These are phyloP conservation scores for Puccinia horiana DNA, from an alignment of 1,284 basidiomycete species.

Conservation along the genomic window DNA sequence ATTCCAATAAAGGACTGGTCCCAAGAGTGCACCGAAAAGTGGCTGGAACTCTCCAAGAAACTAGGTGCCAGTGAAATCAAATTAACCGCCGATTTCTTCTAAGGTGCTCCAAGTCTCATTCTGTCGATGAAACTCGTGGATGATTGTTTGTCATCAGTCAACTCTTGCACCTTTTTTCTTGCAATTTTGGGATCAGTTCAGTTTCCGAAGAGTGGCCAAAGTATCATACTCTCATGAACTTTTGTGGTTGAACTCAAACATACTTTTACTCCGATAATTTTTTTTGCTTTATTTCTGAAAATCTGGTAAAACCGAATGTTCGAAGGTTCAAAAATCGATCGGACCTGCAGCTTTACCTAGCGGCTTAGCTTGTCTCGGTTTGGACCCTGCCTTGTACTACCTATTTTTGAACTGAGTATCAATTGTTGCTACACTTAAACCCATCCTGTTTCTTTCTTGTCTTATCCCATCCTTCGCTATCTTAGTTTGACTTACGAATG, in stretches of 20 bases:
- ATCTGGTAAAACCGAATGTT: not conserved
- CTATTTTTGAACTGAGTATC: constrained; percentile 6
- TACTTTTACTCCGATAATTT: not conserved
- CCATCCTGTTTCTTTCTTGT: not conserved
- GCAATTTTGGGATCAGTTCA: not conserved
- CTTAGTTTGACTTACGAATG: not conserved
- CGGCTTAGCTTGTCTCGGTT: not conserved
- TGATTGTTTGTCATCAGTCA: not conserved
- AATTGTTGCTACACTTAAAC: constrained; percentile 12
- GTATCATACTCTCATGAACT: not conserved
- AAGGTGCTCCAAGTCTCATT: not conserved
- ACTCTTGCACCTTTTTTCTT: not conserved
- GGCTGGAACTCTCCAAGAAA: constrained; percentile 20
- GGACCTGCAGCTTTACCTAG: not conserved
- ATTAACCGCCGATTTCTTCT: constrained; percentile 40
- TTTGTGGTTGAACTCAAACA: not conserved
- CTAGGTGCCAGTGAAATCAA: constrained; percentile 22
- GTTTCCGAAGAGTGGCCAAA: not conserved
- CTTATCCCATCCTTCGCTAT: not conserved
- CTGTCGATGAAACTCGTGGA: not conserved
- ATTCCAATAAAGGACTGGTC: constrained; percentile 10
- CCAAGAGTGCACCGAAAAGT: constrained; percentile 8
- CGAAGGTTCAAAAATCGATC: not conserved
- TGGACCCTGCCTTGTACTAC: not conserved
- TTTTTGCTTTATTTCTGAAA: not conserved